phyloP scores from a whole-genome alignment of 2,329 filamentous ascomycete species.

The Xylaria sp. region DNA sequence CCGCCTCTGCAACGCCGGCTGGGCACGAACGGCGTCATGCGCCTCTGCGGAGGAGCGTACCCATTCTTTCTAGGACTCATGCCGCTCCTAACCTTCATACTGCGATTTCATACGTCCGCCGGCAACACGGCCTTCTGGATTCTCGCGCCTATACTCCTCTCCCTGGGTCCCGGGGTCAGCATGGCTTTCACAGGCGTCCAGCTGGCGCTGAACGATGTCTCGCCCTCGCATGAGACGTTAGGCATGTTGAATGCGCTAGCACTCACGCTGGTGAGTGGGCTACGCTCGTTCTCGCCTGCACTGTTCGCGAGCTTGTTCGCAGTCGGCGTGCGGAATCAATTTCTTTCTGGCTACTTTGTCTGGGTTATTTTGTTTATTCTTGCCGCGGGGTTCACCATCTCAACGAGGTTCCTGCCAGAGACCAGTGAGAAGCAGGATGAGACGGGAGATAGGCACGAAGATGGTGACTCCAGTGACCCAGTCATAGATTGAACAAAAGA shows the following conservation, averaged over 20 bases:
- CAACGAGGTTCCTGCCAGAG: conserved; percentile 22
- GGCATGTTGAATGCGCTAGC: conserved; percentile 77
- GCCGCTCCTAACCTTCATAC: conserved; percentile 66
- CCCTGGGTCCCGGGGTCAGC: conserved; percentile 69
- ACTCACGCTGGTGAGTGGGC: conserved; percentile 68
- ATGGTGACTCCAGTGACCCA: conserved; percentile 11
- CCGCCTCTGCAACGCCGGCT: conserved; percentile 72
- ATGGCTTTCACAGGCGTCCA: conserved; percentile 79
- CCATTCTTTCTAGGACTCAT: conserved; percentile 69
- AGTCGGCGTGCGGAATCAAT: conserved; percentile 68
- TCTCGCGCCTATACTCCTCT: conserved; percentile 55
- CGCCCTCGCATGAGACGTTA: conserved; percentile 70
- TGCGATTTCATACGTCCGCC: conserved; percentile 56
- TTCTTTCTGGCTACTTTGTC: conserved; percentile 71
- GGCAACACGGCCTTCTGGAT: conserved; percentile 63
- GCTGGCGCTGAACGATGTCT: conserved; percentile 78
- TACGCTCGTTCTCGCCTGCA: conserved; percentile 74
- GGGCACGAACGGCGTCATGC: conserved; percentile 74
- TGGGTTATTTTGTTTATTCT: conserved; percentile 67
- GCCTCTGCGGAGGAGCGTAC: conserved; percentile 66
- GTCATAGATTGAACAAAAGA: not conserved
- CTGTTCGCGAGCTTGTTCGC: conserved; percentile 75
- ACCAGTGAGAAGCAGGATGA: conserved; percentile 16
- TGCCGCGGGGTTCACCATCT: conserved; percentile 37
- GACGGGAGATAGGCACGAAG: not conserved